Base-by-base conservation (phyloP, 2,329 filamentous ascomycete species). In the Bretziella fagacearum region DNA sequence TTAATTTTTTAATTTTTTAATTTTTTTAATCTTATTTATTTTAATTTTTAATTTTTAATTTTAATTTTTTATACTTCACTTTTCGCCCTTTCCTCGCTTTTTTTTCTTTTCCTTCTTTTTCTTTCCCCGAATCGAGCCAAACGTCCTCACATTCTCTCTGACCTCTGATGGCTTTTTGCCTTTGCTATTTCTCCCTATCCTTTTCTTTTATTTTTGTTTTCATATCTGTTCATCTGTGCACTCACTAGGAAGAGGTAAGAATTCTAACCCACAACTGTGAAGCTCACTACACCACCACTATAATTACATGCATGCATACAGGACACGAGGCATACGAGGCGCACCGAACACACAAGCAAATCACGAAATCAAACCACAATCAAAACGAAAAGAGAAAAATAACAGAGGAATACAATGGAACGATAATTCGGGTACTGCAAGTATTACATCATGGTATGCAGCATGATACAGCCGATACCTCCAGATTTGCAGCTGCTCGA, bases 51-150 rank as follows among this genome's bases (percentile, higher is more conserved):
- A n/a, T n/a, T 23, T 5, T n/a, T 41, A 25, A 25, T 7, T 29
- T 23, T 20, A 26, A 10, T 23, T 33, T 17, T 17, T 44, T n/a
- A 11, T 29, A 18, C 27, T 17, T 27, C 4, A 30, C 17, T 42
- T 47, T 42, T 47, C 27, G 23, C 10, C 18, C 22, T 47, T 30
- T 35, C 15, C 17, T 20, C 22, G 11, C 43, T 30, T 37, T 36
- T 18, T 36, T 36, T 37, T 48, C 32, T 48, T 48, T 23, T 44
- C 29, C 20, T 45, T 35, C 13, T 7, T 15, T 29, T 27, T 42
- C 10, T 27, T 42, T 41, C 6, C 27, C 39, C 2, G 13, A 29
- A 15, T 15, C 22, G 3, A 35, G 18, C n/a, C 32, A 8, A 27
- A 42, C 22, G n/a, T 15, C 17, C 15, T 15, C 20, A 17, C 23